Evolutionary conservation across 225 moss, liverwort and hornwort species (phyloP).

Genomic region (Thuidium tamariscinum): DNA sequence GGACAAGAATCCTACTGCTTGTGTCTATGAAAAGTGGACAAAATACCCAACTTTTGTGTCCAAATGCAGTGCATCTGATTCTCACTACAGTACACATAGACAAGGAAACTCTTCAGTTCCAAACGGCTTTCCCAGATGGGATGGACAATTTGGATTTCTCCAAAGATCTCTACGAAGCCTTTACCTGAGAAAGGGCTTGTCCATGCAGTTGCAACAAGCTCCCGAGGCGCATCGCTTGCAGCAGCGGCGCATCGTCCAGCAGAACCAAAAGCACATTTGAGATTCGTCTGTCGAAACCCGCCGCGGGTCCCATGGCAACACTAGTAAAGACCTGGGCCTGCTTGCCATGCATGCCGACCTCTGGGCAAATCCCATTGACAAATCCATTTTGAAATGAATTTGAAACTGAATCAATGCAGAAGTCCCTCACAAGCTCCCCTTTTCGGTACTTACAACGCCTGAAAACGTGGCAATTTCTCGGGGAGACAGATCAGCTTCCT

Average conservation of each 20-base stretch:
- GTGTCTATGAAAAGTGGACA: not conserved
- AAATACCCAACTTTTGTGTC: not conserved
- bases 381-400: too few relatives aligned
- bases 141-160: not conserved
- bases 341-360: not conserved
- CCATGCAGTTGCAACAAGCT: too few relatives aligned
- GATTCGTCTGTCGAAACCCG: too few relatives aligned
- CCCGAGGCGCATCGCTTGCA: too few relatives aligned
- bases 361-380: not conserved
- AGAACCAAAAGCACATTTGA: not conserved
- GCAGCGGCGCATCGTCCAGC: not conserved
- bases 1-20: not conserved
- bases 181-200: too few relatives aligned
- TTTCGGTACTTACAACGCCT: not conserved
- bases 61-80: not conserved
- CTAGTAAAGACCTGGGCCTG: not conserved
- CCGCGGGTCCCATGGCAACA: not conserved
- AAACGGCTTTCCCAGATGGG: not conserved
- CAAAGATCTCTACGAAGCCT: too few relatives aligned
- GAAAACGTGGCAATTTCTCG: not conserved
- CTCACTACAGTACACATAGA: not conserved
- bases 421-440: not conserved
- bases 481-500: not conserved
- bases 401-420: not conserved
- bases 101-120: not conserved